Conservation (phyloP, 2,329 filamentous ascomycete species). For the Trichoderma sp. region DNA sequence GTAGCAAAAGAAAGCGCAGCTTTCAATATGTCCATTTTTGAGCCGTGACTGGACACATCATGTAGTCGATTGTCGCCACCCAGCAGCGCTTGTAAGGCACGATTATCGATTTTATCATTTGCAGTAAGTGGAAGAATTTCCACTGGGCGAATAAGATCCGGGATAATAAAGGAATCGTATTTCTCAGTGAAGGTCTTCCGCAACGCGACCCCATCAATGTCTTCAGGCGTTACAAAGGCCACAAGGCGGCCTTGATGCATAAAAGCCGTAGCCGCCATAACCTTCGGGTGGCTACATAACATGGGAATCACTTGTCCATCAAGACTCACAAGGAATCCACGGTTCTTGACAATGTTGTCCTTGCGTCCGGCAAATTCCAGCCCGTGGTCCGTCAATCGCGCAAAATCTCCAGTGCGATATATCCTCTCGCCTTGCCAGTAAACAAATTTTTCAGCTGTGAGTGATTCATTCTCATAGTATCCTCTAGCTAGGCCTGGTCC, state of each 20-base stretch:
- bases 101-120: neutral
- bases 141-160: neutral
- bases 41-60: neutral
- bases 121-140: neutral
- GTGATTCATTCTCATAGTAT: neutral
- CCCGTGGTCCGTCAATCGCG: neutral
- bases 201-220: neutral
- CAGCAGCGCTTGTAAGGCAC: neutral
- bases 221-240: neutral
- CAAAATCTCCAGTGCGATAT: neutral
- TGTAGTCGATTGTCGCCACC: neutral
- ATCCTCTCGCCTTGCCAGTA: neutral
- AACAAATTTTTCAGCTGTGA: neutral
- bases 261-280: neutral
- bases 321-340: neutral
- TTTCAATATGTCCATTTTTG: neutral
- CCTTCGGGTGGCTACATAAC: neutral
- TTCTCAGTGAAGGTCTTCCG: neutral
- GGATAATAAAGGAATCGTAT: neutral
- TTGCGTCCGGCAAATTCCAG: neutral
- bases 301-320: neutral
- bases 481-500: neutral
- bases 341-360: neutral
- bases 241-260: neutral
- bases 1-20: neutral